Conservation (phyloP, 2,329 filamentous ascomycete species). For the Pochonia chlamydosporia region DNA sequence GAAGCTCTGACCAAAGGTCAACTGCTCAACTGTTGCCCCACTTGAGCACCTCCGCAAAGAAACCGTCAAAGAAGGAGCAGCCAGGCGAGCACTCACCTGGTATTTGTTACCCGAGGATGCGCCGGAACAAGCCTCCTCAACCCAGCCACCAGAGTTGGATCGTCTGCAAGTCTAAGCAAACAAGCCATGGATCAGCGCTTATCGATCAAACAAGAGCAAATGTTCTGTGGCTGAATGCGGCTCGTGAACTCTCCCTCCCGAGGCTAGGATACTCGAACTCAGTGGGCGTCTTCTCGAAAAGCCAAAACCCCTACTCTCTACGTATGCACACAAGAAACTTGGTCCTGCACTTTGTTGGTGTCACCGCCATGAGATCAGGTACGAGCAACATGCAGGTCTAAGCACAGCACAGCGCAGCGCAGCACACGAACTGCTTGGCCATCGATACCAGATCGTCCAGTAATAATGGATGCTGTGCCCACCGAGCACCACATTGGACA, state of each 20-base stretch:
- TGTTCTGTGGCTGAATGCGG: too few species aligned
- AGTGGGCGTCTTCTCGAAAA: not conserved
- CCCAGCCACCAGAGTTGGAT: too few species aligned
- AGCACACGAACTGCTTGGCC: not conserved
- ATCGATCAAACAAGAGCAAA: too few species aligned
- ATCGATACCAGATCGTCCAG: not conserved
- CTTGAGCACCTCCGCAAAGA: not conserved
- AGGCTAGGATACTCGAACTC: too few species aligned
- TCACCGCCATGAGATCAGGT: not conserved
- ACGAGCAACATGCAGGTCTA: not conserved
- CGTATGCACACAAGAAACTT: too few species aligned
- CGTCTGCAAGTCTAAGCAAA: too few species aligned
- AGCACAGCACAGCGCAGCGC: too few species aligned
- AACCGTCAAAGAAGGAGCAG: not conserved
- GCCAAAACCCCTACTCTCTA: too few species aligned
- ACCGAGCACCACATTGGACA: too few species aligned
- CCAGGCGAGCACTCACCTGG: not conserved
- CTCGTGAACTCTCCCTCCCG: too few species aligned
- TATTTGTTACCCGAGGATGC: not conserved
- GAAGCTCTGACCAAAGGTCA: not conserved
- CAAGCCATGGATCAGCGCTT: too few species aligned
- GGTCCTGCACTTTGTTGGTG: not conserved
- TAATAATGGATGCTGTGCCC: not conserved
- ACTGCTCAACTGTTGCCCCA: not conserved
- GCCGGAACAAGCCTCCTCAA: not conserved